A percentile compares a stretch with the other conserved stretches of the same genome.
Conservation (phyloP, 441 rosid genomes). For the Croton laevigatus region DNA sequence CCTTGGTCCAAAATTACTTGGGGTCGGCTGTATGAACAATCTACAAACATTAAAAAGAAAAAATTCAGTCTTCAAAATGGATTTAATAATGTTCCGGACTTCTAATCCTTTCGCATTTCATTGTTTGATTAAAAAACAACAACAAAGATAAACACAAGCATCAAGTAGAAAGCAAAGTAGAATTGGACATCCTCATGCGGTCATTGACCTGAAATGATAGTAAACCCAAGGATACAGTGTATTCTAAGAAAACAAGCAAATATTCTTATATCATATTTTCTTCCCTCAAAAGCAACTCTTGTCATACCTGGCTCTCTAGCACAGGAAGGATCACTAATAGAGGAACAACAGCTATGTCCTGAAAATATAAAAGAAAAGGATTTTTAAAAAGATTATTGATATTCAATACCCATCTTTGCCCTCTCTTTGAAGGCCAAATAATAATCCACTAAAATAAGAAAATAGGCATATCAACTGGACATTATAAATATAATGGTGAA, state of each 20-base stretch:
- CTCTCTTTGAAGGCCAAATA: constrained; percentile 22
- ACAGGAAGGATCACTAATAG: constrained; percentile 92
- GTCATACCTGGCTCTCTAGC: constrained; percentile 82
- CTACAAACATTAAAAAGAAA: neutral
- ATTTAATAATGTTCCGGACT: neutral
- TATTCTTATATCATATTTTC: neutral
- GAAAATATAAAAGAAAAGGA: constrained; percentile 32
- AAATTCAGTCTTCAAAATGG: neutral
- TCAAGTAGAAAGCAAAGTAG: neutral
- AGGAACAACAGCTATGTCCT: constrained; percentile 98
- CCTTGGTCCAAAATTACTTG: too few relatives aligned
- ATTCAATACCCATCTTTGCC: constrained; percentile 12
- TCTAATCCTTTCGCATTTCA: neutral
- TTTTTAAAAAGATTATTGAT: constrained; percentile 25
- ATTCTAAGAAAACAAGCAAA: neutral
- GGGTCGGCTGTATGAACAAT: neutral
- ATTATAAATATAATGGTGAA: neutral
- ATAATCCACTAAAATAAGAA: constrained; percentile 16
- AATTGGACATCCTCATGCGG: neutral
- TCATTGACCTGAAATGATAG: neutral
- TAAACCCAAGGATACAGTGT: neutral
- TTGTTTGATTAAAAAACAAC: neutral
- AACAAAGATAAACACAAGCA: neutral
- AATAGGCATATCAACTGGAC: neutral
- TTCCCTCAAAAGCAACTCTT: neutral